Evolutionary conservation across 106 monocot genomes (phyloP).

Genomic region (Agapanthus africanus): DNA sequence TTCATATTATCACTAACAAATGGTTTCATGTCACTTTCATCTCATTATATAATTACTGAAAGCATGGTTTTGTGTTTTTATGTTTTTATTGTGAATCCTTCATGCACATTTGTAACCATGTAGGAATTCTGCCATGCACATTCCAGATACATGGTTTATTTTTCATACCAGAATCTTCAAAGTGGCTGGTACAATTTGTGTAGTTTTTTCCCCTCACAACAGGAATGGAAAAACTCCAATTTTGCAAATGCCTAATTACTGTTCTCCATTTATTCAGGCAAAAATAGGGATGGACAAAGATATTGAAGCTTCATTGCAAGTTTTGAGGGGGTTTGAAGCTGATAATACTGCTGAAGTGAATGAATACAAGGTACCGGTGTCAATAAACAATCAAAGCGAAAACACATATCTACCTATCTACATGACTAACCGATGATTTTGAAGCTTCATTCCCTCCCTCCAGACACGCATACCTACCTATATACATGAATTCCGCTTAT

Average conservation of each 20-base stretch:
- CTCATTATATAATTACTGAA: too few relatives aligned
- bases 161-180: slow-evolving; percentile 94
- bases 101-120: too few relatives aligned
- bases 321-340: slow-evolving; percentile 81
- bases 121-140: slow-evolving; percentile 81
- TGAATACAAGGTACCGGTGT: slow-evolving; percentile 57
- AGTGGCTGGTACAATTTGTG: slow-evolving; percentile 64
- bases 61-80: too few relatives aligned
- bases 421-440: too few relatives aligned
- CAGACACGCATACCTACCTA: too few relatives aligned
- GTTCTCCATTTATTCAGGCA: slow-evolving; percentile 40
- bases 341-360: slow-evolving; percentile 75
- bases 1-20: too few relatives aligned
- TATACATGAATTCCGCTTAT: too few relatives aligned
- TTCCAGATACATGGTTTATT: slow-evolving; percentile 79
- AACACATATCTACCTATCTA: too few relatives aligned
- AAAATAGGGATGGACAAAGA: slow-evolving; percentile 93
- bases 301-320: slow-evolving; percentile 86
- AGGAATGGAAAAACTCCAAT: not conserved
- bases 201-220: not conserved
- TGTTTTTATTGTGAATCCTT: too few relatives aligned
- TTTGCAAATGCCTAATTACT: not conserved
- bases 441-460: too few relatives aligned
- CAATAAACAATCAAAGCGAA: too few relatives aligned
- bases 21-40: too few relatives aligned